phyloP scores from a whole-genome alignment of 495 filamentous ascomycete species.

The Amphirosellinia nigrospora region DNA sequence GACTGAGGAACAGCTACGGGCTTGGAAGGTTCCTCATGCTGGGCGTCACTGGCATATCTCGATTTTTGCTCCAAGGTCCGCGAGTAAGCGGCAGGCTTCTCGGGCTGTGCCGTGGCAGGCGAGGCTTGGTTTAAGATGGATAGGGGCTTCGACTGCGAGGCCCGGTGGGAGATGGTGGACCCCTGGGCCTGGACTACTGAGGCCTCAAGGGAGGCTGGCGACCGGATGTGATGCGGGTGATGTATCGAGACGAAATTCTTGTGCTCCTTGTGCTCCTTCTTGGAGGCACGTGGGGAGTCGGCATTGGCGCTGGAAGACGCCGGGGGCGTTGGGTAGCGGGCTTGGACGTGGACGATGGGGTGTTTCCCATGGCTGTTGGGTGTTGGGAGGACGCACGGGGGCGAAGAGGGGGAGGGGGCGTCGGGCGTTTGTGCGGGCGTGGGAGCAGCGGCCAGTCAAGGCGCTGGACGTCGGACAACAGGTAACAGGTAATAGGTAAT shows the following conservation, averaged over 20 bases:
- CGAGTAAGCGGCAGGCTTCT: conserved; percentile 23
- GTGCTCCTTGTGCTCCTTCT: conserved; percentile 38
- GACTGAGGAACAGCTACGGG: conserved; percentile 59
- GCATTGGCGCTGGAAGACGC: conserved; percentile 37
- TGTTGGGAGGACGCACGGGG: conserved; percentile 27
- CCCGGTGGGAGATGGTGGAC: conserved; percentile 51
- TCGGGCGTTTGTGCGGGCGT: conserved; percentile 24
- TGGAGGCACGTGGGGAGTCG: conserved; percentile 44
- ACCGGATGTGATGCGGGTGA: conserved; percentile 41
- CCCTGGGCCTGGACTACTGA: conserved; percentile 61
- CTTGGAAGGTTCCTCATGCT: conserved; percentile 48
- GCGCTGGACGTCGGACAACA: conserved; percentile 6
- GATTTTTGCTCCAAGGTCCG: conserved; percentile 42
- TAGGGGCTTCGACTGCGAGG: conserved; percentile 43
- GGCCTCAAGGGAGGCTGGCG: conserved; percentile 58
- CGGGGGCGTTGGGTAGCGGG: conserved; percentile 40
- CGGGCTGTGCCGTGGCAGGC: conserved; percentile 37
- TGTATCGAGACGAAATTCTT: conserved; percentile 42
- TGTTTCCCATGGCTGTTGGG: conserved; percentile 48
- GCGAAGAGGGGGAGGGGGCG: conserved; percentile 26
- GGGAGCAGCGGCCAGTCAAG: conserved; percentile 10
- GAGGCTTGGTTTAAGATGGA: conserved; percentile 49
- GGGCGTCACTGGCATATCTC: conserved; percentile 38
- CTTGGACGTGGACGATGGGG: conserved; percentile 46
- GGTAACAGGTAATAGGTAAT: no score